These are phyloP conservation scores for Pichia sp. DNA, from an alignment of 1,139 yeast genomes.

Conservation along the genomic window DNA sequence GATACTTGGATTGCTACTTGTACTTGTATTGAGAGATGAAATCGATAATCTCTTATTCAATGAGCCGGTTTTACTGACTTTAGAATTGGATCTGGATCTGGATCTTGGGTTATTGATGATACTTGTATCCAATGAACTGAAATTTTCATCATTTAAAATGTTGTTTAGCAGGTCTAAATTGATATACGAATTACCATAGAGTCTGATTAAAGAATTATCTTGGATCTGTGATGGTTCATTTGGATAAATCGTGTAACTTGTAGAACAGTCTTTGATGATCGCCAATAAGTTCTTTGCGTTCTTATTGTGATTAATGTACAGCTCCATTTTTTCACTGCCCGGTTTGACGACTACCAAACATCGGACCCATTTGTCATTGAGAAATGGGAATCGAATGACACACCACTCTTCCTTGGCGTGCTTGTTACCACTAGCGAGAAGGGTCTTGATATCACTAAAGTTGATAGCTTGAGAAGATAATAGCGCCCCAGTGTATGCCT, in stretches of 20 bases:
- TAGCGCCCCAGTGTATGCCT: slow-evolving; percentile 49
- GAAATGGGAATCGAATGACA: slow-evolving; percentile 46
- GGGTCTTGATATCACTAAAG: slow-evolving; percentile 45
- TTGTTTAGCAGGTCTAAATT: slow-evolving; percentile 27
- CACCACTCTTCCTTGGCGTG: slow-evolving; percentile 47
- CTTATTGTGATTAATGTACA: slow-evolving; percentile 36
- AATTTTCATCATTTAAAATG: slow-evolving; percentile 17
- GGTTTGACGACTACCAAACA: slow-evolving; percentile 35
- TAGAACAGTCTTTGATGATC: slow-evolving; percentile 34
- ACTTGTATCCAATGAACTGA: slow-evolving; percentile 4
- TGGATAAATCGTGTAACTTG: slow-evolving; percentile 45
- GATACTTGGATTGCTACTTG: background rate
- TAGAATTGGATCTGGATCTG: background rate
- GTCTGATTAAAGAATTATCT: slow-evolving; percentile 42
- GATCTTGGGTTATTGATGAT: slow-evolving; percentile 1
- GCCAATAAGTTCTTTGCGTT: slow-evolving; percentile 40
- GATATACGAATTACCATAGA: slow-evolving; percentile 41
- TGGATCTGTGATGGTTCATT: slow-evolving; percentile 47
- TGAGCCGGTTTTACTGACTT: slow-evolving; percentile 12
- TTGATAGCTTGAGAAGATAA: slow-evolving; percentile 46
- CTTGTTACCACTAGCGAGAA: slow-evolving; percentile 37
- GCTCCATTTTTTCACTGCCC: slow-evolving; percentile 37
- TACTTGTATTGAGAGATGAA: slow-evolving; percentile 12
- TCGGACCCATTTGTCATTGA: slow-evolving; percentile 47
- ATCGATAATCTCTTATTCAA: slow-evolving; percentile 17